Base-by-base conservation (phyloP, 495 filamentous ascomycete species). In the Stereocaulon alpinum region DNA sequence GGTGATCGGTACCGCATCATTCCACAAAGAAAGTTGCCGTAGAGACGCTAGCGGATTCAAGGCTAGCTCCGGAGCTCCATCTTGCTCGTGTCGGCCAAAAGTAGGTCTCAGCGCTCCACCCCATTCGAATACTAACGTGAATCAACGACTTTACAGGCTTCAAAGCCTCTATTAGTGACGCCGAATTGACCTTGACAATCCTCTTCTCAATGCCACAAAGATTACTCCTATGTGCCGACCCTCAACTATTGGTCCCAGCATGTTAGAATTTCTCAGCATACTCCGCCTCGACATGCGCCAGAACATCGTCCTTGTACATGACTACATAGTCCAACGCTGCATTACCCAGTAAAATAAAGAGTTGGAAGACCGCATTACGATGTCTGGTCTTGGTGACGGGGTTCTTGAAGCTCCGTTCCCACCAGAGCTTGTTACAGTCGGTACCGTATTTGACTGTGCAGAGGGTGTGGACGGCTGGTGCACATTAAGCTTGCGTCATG, bases 311-410 rank as follows among this genome's bases (percentile, higher is more conserved):
- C 18, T 48, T 22, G 34, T 60, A 56, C 1, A 3, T 22, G 2
- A 63, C 47, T n/a, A 55, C 12, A 41, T 60, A 63, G 14, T 63
- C 61, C 29, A 63, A 45, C 14, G 24, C 42, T 22, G 61, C 61
- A 34, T 60, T 63, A 17, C 40, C 49, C n/a, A 60, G 49, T 12
- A 42, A 18, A 14, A 63, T 63, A 4, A 18, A 45, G 11, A 55
- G 2, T 9, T 56, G 7, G 43, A 63, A 63, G 11, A 4, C 50
- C 5, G 48, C 40, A 0, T 32, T 50, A 15, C 50, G 51, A 18
- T 51, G 45, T 20, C 51, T 63, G 5, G 15, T 30, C 30, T 41
- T 51, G 0, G 24, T 55, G 57, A 24, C 6, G 0, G 56, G 9
- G 52, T 17, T 53, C 29, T 22, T 63, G 57, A 53, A 56, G n/a